Base-by-base conservation (phyloP, 768 basidiomycete genomes). In the Mycena crocata region DNA sequence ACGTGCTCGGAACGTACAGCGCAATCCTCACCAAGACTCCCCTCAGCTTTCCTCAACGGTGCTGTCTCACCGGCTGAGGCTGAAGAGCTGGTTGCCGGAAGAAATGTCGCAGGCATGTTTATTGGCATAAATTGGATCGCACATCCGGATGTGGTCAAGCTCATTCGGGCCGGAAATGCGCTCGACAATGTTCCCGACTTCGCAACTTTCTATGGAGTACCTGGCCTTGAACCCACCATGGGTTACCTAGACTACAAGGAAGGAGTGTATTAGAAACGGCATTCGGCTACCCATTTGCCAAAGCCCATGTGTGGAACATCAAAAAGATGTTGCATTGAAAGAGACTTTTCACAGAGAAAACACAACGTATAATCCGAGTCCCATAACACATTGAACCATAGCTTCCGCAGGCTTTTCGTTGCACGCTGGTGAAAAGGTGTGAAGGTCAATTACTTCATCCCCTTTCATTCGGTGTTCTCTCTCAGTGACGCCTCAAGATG, bases 141-240 rank as follows among this genome's bases (percentile, higher is more conserved):
- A 2, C 83, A 85, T 62, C 81, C 83, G 4, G 83, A 84, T 68
- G 62, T 84, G 15, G 77, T 71, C 45, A 78, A 78, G 69, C 77
- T 82, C 21, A 68, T 81, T 15, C 35, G 73, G 59, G 67, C 77
- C 37, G 81, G 78, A 7, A 79, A 79, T 65, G 71, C 77, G 26
- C 72, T 81, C 28, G 77, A 80, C 52, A 81, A 80, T 56, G 31
- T 62, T 12, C 73, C 75, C 21, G 74, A 80, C 62, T 62, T 73
- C 30, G 39, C 57, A 40, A 72, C 74, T 54, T 39, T 82, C 40
- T 74, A 74, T 40, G 74, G 72, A n/a, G 66, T 69, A 37, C 72
- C 67, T 13, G 71, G 60, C 1, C 67, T 69, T 15, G 72, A 76
- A 37, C 75, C 73, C 56, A 42, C 55, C 35, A 67, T 76, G 52